Conservation (phyloP, 2,329 filamentous ascomycete genomes). For the Xylariaceae sp. region DNA sequence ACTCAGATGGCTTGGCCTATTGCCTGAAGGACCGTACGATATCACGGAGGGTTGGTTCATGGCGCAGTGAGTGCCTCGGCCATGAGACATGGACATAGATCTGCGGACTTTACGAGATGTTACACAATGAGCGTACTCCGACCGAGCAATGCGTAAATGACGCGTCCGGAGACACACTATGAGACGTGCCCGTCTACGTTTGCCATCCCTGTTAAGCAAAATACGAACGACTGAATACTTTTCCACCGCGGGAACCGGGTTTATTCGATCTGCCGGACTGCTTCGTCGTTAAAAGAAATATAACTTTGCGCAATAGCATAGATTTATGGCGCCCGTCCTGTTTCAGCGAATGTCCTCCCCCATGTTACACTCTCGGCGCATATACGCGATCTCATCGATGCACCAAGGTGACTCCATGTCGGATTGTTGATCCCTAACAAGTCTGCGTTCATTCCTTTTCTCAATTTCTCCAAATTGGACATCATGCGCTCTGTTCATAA, state of each 20-base stretch:
- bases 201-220: not conserved
- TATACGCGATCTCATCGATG: not conserved
- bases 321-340: not conserved
- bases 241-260: not conserved
- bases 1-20: too few relatives aligned
- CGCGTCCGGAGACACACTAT: not conserved
- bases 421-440: not conserved
- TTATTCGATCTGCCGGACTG: not conserved
- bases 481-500: not conserved
- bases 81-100: too few relatives aligned
- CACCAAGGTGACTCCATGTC: not conserved
- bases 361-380: not conserved
- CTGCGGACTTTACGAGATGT: not conserved
- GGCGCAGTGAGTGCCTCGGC: too few relatives aligned
- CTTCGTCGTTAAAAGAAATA: not conserved
- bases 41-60: too few relatives aligned
- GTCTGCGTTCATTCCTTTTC: not conserved
- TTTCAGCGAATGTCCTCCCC: not conserved
- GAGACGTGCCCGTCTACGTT: not conserved
- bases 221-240: not conserved
- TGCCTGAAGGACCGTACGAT: too few relatives aligned
- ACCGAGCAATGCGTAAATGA: constrained; percentile 3
- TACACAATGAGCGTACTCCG: not conserved
- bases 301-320: not conserved
- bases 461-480: not conserved